Base-by-base conservation (phyloP, 768 basidiomycete genomes). In the Tephrocybe rancida region DNA sequence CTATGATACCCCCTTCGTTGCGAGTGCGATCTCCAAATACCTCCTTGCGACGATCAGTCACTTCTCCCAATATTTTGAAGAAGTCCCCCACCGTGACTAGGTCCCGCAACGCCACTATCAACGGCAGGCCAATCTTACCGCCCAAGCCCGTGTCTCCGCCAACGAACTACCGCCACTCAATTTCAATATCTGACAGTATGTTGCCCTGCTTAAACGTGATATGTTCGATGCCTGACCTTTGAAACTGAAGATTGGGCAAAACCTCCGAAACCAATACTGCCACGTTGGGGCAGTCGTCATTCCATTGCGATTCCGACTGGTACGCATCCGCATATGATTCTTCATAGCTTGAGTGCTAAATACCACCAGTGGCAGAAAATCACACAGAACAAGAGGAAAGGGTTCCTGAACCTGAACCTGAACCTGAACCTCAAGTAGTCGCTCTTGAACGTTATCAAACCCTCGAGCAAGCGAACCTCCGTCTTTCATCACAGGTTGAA, bases 1-100 rank as follows among this genome's bases (percentile, higher is more conserved):
- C 70, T 16, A 48, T 76, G 3, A 61, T 70, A 39, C 69, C 70
- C 16, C 69, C 69, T 9, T 65, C 67, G 3, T 50, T 68, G 14
- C 59, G 61, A 43, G 21, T 22, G 5, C 44, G 35, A 27, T n/a
- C 44, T 25, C 29, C 48, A 30, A 26, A 52, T 52, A 49, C 39
- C 38, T 25, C 42, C 22, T 35, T 55, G 29, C 42, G 30, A 30
- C 54, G 51, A 39, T 37, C 50, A 25, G 26, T 38, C 22, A 42
- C 55, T 11, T 42, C 27, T n/a, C 35, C 25, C 18, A 39, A 26
- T 26, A 39, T 13, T 26, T 32, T 22, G 11, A 52, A 46, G 42
- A 54, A 47, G 41, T 19, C 37, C 24, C 55, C 10, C 5, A 21
- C 42, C 5, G 9, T 11, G 25, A 16, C 42, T 16, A 39, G 35